A percentile compares a stretch with the other conserved stretches of the same genome.
phyloP scores from a whole-genome alignment of 1,284 basidiomycete species.

The Waitea zeae region DNA sequence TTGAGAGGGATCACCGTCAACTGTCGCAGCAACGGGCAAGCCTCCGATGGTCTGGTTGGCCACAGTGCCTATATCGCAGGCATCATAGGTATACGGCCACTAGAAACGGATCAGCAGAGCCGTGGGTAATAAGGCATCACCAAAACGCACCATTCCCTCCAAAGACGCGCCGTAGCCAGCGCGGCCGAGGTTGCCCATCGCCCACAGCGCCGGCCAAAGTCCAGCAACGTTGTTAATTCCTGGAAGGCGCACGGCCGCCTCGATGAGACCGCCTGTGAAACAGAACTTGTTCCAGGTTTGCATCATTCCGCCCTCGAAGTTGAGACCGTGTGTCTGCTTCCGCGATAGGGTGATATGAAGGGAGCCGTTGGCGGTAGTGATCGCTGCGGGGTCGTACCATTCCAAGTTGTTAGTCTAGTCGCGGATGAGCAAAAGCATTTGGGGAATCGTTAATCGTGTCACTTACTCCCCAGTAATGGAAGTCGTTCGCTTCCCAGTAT shows the following conservation, averaged over 20 bases:
- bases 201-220: constrained; percentile 67
- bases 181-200: constrained; percentile 66
- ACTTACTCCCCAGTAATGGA: constrained; percentile 42
- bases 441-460: not conserved
- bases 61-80: constrained; percentile 41
- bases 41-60: constrained; percentile 28
- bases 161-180: constrained; percentile 59
- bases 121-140: not conserved
- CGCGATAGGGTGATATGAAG: constrained; percentile 65
- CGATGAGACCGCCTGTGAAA: constrained; percentile 75
- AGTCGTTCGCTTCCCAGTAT: constrained; percentile 54
- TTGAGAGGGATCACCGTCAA: constrained; percentile 18
- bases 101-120: constrained; percentile 6
- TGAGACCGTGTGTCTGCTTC: constrained; percentile 51
- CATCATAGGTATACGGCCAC: constrained; percentile 33
- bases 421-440: constrained; percentile 4
- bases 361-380: constrained; percentile 65
- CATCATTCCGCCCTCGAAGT: constrained; percentile 61
- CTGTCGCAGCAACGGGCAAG: constrained; percentile 18
- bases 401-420: constrained; percentile 31
- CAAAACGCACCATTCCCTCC: constrained; percentile 18
- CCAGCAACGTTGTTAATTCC: constrained; percentile 33
- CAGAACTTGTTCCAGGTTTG: constrained; percentile 87
- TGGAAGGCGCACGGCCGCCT: constrained; percentile 65
- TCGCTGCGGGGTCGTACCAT: constrained; percentile 65